These are phyloP conservation scores for Colletotrichum tanaceti DNA, from an alignment of 2,329 filamentous ascomycete genomes.

Conservation along the genomic window DNA sequence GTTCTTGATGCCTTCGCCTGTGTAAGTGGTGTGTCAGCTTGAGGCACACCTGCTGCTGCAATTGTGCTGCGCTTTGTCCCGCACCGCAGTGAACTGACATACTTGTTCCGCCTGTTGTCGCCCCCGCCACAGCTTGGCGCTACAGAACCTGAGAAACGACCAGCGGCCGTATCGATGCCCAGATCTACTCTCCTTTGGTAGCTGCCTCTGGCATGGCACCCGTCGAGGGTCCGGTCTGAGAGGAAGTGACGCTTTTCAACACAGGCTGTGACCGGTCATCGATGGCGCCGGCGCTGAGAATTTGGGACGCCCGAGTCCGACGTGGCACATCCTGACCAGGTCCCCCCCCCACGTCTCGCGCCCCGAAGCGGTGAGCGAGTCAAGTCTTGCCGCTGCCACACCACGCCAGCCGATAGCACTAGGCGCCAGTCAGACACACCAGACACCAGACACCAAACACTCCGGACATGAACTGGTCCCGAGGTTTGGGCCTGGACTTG, in stretches of 20 bases:
- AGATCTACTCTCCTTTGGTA: neutral
- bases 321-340: neutral
- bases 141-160: conserved; percentile 18
- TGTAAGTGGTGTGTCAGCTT: neutral
- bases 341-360: conserved; percentile 22
- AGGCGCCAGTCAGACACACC: conserved; percentile 11
- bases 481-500: conserved; percentile 16
- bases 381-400: conserved; percentile 28
- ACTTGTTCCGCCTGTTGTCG: conserved; percentile 5
- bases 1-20: neutral
- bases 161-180: conserved; percentile 3
- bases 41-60: conserved; percentile 4
- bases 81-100: conserved; percentile 22
- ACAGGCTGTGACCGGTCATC: conserved; percentile 18
- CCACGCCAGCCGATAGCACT: conserved; percentile 21
- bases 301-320: conserved; percentile 6
- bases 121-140: conserved; percentile 10
- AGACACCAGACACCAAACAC: neutral
- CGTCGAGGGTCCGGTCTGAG: neutral
- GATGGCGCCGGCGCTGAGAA: conserved; percentile 12
- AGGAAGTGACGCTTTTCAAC: neutral
- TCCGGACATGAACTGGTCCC: conserved; percentile 17
- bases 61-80: conserved; percentile 22
- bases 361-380: conserved; percentile 42
- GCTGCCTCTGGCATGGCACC: neutral